Evolutionary conservation across 768 basidiomycete genomes (phyloP).

Genomic region (Termitomyces sp.): DNA sequence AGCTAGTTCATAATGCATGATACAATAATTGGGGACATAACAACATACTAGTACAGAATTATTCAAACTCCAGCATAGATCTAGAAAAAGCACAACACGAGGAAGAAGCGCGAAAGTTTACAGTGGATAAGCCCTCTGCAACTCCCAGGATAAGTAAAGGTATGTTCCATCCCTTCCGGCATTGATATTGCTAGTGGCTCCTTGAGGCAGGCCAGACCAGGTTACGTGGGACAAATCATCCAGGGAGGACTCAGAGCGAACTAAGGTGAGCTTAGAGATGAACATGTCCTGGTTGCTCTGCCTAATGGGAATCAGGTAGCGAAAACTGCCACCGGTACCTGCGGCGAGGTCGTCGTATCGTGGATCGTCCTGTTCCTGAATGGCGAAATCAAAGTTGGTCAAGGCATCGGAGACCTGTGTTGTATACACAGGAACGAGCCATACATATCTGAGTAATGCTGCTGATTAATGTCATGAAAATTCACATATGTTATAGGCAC

Average conservation of each 20-base stretch:
- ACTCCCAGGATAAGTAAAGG: background rate
- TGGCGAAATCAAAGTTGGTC: slow-evolving; percentile 3
- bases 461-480: background rate
- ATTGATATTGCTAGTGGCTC: slow-evolving; percentile 1
- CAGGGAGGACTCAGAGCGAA: background rate
- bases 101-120: background rate
- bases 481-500: background rate
- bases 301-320: slow-evolving; percentile 3
- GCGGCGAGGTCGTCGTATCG: slow-evolving; percentile 3
- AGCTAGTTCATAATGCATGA: too few species aligned
- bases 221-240: background rate
- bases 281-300: background rate
- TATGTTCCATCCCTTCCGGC: background rate
- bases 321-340: background rate
- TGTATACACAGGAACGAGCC: slow-evolving; percentile 6
- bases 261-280: background rate
- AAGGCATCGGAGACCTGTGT: slow-evolving; percentile 1
- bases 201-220: background rate
- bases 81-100: background rate
- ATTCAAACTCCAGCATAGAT: background rate
- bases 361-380: background rate
- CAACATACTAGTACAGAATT: background rate
- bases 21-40: too few species aligned
- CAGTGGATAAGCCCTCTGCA: background rate
- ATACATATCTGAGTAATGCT: background rate